phyloP scores from a whole-genome alignment of 768 basidiomycete species.

The Arthromyces matolae region DNA sequence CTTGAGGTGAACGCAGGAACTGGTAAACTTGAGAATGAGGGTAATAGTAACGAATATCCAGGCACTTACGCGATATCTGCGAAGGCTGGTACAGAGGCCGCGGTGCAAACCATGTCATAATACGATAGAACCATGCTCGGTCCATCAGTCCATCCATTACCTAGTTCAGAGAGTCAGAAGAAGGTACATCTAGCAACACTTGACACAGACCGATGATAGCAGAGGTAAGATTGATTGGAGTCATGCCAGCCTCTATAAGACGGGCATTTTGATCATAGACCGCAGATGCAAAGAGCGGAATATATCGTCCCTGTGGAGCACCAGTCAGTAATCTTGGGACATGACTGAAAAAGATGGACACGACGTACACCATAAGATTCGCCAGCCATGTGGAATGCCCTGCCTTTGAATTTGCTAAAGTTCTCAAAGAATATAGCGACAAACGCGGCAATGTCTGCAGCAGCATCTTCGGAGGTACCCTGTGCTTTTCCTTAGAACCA shows the following conservation, averaged over 20 bases:
- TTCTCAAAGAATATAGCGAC: slow-evolving; percentile 71
- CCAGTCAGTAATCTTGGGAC: too few relatives aligned
- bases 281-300: slow-evolving; percentile 72
- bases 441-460: slow-evolving; percentile 68
- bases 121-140: slow-evolving; percentile 39
- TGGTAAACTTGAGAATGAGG: slow-evolving; percentile 18
- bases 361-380: slow-evolving; percentile 71
- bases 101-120: slow-evolving; percentile 53
- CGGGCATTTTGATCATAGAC: slow-evolving; percentile 69
- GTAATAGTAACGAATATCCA: slow-evolving; percentile 23
- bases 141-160: slow-evolving; percentile 62
- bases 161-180: slow-evolving; percentile 21
- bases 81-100: slow-evolving; percentile 45
- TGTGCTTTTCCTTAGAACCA: too few relatives aligned
- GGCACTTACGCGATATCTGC: slow-evolving; percentile 44
- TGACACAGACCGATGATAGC: slow-evolving; percentile 61
- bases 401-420: slow-evolving; percentile 66
- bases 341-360: neutral
- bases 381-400: slow-evolving; percentile 62
- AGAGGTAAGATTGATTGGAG: slow-evolving; percentile 61
- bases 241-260: slow-evolving; percentile 49
- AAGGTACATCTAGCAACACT: neutral
- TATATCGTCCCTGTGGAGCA: slow-evolving; percentile 64
- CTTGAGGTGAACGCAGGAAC: slow-evolving; percentile 57
- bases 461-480: slow-evolving; percentile 65